Base-by-base conservation (phyloP, 768 basidiomycete genomes). In the Lactarius indigo region DNA sequence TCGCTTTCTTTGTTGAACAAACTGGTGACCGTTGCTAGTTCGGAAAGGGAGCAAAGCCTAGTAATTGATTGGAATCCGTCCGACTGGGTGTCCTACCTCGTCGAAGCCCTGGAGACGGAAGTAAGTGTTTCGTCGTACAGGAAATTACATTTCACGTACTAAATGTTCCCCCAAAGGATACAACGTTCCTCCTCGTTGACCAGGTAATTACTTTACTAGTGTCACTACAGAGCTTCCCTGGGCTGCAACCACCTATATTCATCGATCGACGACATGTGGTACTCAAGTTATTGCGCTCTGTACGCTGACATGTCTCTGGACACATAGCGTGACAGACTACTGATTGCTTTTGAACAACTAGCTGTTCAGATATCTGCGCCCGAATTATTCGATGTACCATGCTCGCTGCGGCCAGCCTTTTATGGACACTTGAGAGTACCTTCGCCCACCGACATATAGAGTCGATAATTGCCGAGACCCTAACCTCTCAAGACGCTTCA, bases 401-500 rank as follows among this genome's bases (percentile, higher is more conserved):
- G 83, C 86, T 59, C 89, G 94, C 26, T n/a, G 85, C 91, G 9
- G 90, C 92, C 31, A 87, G 81, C 71, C 78, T 97, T 35, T 82
- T 98, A 20, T 98, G 96, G 95, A 81, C 84, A 0, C 76, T 97
- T 47, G 87, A 94, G 71, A 63, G 80, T 47, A 73, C 83, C 18
- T 80, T 85, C 35, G 74, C 79, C 7, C 80, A 80, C 17, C 81
- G 84, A 33, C 84, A 90, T 72, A 85, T 96, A 10, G 92, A 96
- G 73, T 86, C 91, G 5, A 88, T 93, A 54, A 77, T 98, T 35
- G 85, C 94, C 0, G 84, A 88, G 64, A 84, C 83, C 18, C 83
- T 98, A 79, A 83, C 83, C 12, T 84, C 87, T 8, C 73, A 81
- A 0, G 81, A 86, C 37, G 76, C 79, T 8, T 73, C 73, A 2